Evolutionary conservation across 139 green algal species (phyloP).

Genomic region (Chlamydomonas eustigma): DNA sequence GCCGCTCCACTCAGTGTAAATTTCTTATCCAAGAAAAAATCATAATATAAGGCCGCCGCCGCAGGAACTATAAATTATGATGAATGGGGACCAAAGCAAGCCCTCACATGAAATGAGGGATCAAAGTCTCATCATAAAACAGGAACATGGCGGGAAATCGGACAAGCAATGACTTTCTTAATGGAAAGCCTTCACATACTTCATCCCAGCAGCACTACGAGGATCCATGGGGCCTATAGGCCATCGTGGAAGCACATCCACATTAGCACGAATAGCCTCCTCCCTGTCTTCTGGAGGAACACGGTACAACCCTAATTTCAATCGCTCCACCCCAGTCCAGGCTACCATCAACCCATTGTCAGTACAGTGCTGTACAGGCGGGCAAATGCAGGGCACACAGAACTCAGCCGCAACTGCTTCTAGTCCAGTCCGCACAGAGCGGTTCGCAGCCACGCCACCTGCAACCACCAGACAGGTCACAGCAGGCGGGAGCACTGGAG

Average conservation of each 20-base stretch:
- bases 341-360: constrained; percentile 99
- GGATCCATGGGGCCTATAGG: constrained; percentile 47
- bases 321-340: constrained; percentile 88
- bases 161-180: too few species aligned
- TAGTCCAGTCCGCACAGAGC: constrained; percentile 56
- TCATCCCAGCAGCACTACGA: constrained; percentile 15
- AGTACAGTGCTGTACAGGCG: constrained; percentile 83
- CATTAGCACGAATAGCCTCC: not conserved
- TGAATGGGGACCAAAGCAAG: too few species aligned
- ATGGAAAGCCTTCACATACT: constrained; percentile 14
- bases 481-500: too few species aligned
- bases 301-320: not conserved
- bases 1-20: too few species aligned
- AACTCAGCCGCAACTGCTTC: constrained; percentile 41
- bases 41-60: too few species aligned
- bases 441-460: constrained; percentile 89
- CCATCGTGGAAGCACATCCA: constrained; percentile 48
- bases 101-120: too few species aligned
- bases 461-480: constrained; percentile 66
- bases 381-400: constrained; percentile 68
- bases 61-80: too few species aligned
- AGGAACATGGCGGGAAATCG: too few species aligned
- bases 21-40: too few species aligned
- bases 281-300: not conserved
- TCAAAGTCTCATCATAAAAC: too few species aligned